Base-by-base conservation (phyloP, 805 yeast genomes). In the Scheffersomyces spartinae region DNA sequence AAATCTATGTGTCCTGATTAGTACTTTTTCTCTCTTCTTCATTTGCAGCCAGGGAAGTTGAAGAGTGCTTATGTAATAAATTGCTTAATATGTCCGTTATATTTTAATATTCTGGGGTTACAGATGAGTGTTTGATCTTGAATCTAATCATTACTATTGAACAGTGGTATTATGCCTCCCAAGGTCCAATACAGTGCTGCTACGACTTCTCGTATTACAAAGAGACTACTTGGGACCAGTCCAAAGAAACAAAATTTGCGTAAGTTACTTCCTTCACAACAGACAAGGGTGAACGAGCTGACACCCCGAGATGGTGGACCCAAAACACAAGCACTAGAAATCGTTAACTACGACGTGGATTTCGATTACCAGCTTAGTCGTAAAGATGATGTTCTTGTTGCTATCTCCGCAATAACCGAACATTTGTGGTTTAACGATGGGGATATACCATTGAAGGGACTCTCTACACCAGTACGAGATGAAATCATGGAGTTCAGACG, bases 341-440 rank as follows among this genome's bases (percentile, higher is more conserved):
- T 52, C 1, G 31, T 32, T 16, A 57, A 53, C 34, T 56, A 56
- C 39, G 52, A 61, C 34, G 58, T 56, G 4, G 52, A 55, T 30
- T 38, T 61, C 27, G 63, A 61, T 32, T 59, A 47, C 25, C 60
- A 52, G 24, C 39, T 61, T 13, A 40, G 50, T 6, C 32, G 30
- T n/a, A 34, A 34, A 3, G 47, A 55, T 10, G 51, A 54, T 28
- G 29, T 61, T 3, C 18, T 46, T 14, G 35, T 38, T 2, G 64
- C 62, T 1, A 36, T 58, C 5, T 49, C 49, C 14, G 43, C 51
- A 2, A 47, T 57, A 5, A 18, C 55, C 6, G 32, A 34, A 5
- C 59, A 55, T 28, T 56, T 45, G 25, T 61, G 65, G 66, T 39
- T 56, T 1, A 6, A 7, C 23, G 13, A 11, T 21, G 23, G 67